Evolutionary conservation across 768 basidiomycete species (phyloP).

Genomic region (Suillus subluteus): DNA sequence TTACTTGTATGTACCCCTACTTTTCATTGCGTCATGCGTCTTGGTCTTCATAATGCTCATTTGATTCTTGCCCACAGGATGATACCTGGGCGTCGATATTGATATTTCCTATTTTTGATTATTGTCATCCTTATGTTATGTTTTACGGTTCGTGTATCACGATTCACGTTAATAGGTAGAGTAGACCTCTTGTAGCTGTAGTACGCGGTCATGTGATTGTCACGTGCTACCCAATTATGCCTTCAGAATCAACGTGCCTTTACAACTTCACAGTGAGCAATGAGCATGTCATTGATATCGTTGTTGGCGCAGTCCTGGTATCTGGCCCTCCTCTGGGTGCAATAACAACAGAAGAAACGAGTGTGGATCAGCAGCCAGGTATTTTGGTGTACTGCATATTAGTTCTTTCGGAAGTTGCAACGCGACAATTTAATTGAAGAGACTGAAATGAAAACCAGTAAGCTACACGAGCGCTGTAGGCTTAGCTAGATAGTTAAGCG

Average conservation of each 20-base stretch:
- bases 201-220: constrained; percentile 10
- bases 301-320: not conserved
- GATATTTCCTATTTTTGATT: not conserved
- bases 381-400: not conserved
- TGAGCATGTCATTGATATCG: no score
- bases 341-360: not conserved
- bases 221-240: constrained; percentile 1
- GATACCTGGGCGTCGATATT: no score
- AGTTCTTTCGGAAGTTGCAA: not conserved
- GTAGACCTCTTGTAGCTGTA: not conserved
- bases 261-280: not conserved
- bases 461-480: not conserved
- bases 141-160: not conserved
- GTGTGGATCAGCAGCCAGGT: not conserved
- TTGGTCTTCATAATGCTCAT: not conserved
- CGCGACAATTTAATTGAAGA: not conserved
- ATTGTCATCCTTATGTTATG: not conserved
- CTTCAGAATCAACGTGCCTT: not conserved
- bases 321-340: not conserved
- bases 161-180: not conserved
- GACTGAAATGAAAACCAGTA: not conserved
- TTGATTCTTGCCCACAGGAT: not conserved
- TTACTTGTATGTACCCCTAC: not conserved
- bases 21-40: not conserved
- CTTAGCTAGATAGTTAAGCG: not conserved